phyloP scores from a whole-genome alignment of 306 rosid species.

The Inga leiocalycina region DNA sequence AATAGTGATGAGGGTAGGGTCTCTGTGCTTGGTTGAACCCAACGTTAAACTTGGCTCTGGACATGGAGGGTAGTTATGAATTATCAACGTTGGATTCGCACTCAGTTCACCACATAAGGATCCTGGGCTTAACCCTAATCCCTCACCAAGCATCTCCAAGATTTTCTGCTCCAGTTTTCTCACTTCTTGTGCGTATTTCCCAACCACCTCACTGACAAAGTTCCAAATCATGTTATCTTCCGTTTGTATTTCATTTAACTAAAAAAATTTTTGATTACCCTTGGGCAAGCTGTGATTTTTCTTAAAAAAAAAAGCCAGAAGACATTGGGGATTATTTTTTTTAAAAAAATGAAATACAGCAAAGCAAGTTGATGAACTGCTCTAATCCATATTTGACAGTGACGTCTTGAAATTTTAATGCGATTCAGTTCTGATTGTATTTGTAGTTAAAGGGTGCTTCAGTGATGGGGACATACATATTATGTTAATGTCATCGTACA shows the following conservation, averaged over 20 bases:
- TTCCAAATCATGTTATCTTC: not conserved
- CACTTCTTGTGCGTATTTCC: conserved; percentile 41
- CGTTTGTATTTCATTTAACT: not conserved
- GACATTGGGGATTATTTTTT: too few species aligned
- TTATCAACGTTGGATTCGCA: conserved; percentile 44
- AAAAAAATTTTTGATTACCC: not conserved
- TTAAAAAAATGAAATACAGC: not conserved
- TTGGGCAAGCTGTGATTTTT: not conserved
- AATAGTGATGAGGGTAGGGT: conserved; percentile 64
- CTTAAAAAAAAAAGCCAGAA: too few species aligned
- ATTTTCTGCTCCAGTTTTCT: conserved; percentile 46
- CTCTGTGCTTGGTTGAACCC: conserved; percentile 63
- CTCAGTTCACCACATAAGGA: conserved; percentile 49
- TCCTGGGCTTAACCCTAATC: conserved; percentile 47
- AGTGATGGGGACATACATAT: not conserved
- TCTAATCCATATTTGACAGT: not conserved
- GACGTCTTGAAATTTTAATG: not conserved
- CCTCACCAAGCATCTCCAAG: conserved; percentile 61
- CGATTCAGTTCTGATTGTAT: not conserved
- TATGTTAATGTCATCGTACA: not conserved
- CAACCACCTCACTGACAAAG: conserved; percentile 49
- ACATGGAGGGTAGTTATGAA: conserved; percentile 77
- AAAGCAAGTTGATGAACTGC: too few species aligned
- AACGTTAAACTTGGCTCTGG: conserved; percentile 76
- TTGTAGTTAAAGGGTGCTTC: not conserved